Percentiles rank a stretch among this genome's conserved stretches.
phyloP scores from a whole-genome alignment of 805 yeast genomes.

The Debaryomyces prosopidis region DNA sequence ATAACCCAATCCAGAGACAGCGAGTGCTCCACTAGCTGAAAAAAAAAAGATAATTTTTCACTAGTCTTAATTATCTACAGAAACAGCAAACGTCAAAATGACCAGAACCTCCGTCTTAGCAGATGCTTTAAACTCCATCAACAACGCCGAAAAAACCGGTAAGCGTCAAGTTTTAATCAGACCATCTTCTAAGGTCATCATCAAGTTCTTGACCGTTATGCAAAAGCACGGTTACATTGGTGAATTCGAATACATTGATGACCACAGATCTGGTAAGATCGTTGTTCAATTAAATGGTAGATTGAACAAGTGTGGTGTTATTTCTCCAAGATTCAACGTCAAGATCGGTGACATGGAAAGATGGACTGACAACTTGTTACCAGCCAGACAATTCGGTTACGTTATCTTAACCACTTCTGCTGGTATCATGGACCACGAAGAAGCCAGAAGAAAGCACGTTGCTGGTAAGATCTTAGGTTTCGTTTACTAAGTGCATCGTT shows the following conservation, averaged over 20 bases:
- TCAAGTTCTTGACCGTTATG: constrained; percentile 95
- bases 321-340: constrained; percentile 98
- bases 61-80: not conserved
- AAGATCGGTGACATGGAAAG: constrained; percentile 93
- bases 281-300: constrained; percentile 97
- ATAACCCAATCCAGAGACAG: too few relatives aligned
- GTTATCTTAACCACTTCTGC: constrained; percentile 98
- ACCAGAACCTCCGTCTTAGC: constrained; percentile 98
- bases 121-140: constrained; percentile 96
- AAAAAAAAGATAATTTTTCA: not conserved
- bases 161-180: constrained; percentile 98
- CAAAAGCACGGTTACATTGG: constrained; percentile 99
- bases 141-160: constrained; percentile 99
- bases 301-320: constrained; percentile 98
- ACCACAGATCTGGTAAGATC: constrained; percentile 98
- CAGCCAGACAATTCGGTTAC: constrained; percentile 99
- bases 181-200: constrained; percentile 97
- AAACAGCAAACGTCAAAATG: constrained; percentile 49
- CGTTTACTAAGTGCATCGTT: constrained; percentile 66
- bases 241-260: constrained; percentile 97
- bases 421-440: constrained; percentile 99
- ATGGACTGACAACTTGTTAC: constrained; percentile 97
- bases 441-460: constrained; percentile 99
- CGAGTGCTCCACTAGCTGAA: not conserved
- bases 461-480: constrained; percentile 98